Evolutionary conservation across 768 basidiomycete species (phyloP), one percentile per base, ranked within the genome.

Genomic region (Hortiboletus campestris): DNA sequence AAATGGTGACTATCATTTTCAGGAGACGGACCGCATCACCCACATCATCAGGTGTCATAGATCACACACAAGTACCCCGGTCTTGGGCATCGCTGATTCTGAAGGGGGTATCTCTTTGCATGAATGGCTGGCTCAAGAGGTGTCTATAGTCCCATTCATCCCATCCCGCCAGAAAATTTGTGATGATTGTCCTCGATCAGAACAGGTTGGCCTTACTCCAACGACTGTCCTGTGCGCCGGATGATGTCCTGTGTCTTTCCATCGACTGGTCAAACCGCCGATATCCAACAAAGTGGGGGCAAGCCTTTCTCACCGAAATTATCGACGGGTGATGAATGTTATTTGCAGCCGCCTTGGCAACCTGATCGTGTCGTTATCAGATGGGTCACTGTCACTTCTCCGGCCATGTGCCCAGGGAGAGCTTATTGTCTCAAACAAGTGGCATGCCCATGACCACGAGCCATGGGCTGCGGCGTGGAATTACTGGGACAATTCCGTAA

Each of bases 401-500:
- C 76, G 67, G 35, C 79, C 80, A 12, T 72, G 72, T n/a, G 76
- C 82, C 7, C 72, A 75, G 1, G 66, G 72, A 1, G 73, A 76
- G 14, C 67, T 90, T 28, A 49, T 65, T 1, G 68, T 87, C 4
- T 73, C 74, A 6, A 72, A 81, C 25, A 78, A 77, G 2, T 98
- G 94, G 94, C 76, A 83, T 55, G 95, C 91, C 1, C 97, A 98
- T 63, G 91, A 94, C 54, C 85, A 86, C 63, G 97, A 99, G 67
- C 89, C 95, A 0, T 99, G 97, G 97, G 84, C 93, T 46, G 85
- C 89, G 1, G 85, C 89, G 1, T 98, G 93, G 87, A 83, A 98
- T 64, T 86, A 88, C 60, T 96, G 93, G 90, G 75, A 94, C 56
- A 75, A 78, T 1, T 84, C 85, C 63, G 70, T 91, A 35, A 76